Base-by-base conservation (phyloP, 2,329 filamentous ascomycete genomes). In the Pyricularia sp. region DNA sequence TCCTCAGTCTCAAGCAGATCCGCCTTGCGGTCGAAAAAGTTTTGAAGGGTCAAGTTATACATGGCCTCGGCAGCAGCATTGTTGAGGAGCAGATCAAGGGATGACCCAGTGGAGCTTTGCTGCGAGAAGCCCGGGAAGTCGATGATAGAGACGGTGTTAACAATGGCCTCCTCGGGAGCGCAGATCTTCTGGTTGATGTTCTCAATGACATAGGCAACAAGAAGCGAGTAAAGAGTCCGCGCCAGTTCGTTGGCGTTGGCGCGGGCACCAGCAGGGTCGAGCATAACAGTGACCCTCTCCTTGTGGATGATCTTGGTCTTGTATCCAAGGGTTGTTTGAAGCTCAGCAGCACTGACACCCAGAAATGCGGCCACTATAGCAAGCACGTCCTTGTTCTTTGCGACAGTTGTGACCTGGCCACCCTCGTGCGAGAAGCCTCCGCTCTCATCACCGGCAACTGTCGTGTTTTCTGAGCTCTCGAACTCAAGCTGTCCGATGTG, bases 401-500 rank as follows among this genome's bases (percentile, higher is more conserved):
- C 94, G 2, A 90, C 86, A 0, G 95, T 98, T 31, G 94, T 83
- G 0, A 86, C 92, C 76, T 95, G 92, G 61, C 90, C 92, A 72
- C 95, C 95, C 79, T 99, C 95, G 76, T 97, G 93, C 0, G 95
- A 97, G 79, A 95, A 98, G 25, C 94, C 94, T 69, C 95, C 95
- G 73, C 94, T 98, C 75, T 99, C 95, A 74, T 97, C 94, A 1
- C 88, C 93, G 0, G 87, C 87, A 0, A 88, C 90, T 2, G 90
- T 90, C 0, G 95, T 98, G 72, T 90, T 88, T 73, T 92, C 90
- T 2, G 91, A 90, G 0, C 88, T 93, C 76, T 91, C 89, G 73
- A 99, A 99, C 74, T 99, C 95, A 2, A 99, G 88, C 81, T 99
- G 95, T 31, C 95, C 95, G 73, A 99, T 94, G 78, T 99, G 95